These are phyloP conservation scores for Aspergillus hiratsukae DNA, from an alignment of 2,329 filamentous ascomycete species.

Conservation along the genomic window DNA sequence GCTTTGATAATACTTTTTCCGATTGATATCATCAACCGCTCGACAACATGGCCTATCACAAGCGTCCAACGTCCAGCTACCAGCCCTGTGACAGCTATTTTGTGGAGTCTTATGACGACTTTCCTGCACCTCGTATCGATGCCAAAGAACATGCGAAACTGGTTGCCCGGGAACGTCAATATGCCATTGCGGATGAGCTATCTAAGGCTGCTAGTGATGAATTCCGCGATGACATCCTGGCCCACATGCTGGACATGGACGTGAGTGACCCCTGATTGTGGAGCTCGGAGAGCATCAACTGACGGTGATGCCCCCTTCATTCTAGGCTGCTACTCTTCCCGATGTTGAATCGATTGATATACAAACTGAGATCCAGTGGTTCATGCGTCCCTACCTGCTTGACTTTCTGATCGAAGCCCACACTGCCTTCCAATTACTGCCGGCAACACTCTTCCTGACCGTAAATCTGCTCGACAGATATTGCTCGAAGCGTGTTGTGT, in stretches of 20 bases:
- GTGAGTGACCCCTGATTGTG: slow-evolving; percentile 30
- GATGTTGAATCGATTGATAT: slow-evolving; percentile 98
- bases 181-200: slow-evolving; percentile 82
- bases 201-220: slow-evolving; percentile 81
- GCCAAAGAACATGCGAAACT: slow-evolving; percentile 72
- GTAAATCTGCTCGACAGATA: slow-evolving; percentile 96
- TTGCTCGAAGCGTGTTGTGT: slow-evolving; percentile 95
- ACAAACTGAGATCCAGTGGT: slow-evolving; percentile 99
- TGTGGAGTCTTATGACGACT: slow-evolving; percentile 57
- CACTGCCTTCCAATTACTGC: slow-evolving; percentile 85
- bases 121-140: slow-evolving; percentile 52
- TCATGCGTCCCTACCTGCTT: slow-evolving; percentile 96
- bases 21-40: slow-evolving; percentile 20
- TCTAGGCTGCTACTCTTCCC: slow-evolving; percentile 75
- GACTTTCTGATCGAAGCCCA: slow-evolving; percentile 98
- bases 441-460: slow-evolving; percentile 91
- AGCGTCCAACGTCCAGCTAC: slow-evolving; percentile 49
- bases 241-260: slow-evolving; percentile 96
- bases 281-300: neutral
- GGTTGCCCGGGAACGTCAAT: slow-evolving; percentile 76
- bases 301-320: slow-evolving; percentile 21
- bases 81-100: slow-evolving; percentile 67
- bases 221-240: slow-evolving; percentile 89
- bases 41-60: slow-evolving; percentile 53
- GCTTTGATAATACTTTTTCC: slow-evolving; percentile 18